These are phyloP conservation scores for Citrus australasica DNA, from an alignment of 345 rosid genomes.

Conservation along the genomic window DNA sequence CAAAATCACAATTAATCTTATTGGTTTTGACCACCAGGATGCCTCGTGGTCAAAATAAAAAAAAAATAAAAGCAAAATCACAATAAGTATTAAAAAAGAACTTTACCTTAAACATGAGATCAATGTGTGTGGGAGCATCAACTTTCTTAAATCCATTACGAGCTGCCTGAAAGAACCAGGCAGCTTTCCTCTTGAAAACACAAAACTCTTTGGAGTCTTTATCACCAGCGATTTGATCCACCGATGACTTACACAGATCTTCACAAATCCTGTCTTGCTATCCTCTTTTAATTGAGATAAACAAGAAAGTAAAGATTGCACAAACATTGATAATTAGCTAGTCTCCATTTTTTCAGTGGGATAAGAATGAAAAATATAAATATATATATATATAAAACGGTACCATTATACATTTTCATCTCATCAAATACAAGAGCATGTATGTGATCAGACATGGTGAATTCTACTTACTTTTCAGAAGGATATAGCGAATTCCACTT, in stretches of 20 bases:
- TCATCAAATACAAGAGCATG: no score
- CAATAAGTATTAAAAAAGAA: background rate
- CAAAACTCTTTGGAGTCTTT: conserved; percentile 83
- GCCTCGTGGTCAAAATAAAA: no score
- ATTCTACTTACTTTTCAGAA: no score
- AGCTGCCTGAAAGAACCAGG: conserved; percentile 45
- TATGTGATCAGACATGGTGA: no score
- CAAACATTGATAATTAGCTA: no score
- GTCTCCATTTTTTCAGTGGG: no score
- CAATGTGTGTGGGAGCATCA: conserved; percentile 87
- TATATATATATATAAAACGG: background rate
- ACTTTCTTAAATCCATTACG: conserved; percentile 82
- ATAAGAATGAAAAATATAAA: background rate
- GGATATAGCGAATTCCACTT: conserved; percentile 11
- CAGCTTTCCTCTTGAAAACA: conserved; percentile 78
- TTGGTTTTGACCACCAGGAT: no score
- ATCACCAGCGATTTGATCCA: conserved; percentile 58
- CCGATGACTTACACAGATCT: no score
- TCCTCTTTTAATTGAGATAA: conserved; percentile 4
- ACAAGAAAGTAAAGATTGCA: background rate
- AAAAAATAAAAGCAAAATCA: no score
- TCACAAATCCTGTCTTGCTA: no score
- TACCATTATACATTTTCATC: no score
- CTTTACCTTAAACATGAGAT: conserved; percentile 76
- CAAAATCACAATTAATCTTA: no score